Evolutionary conservation across 2,329 filamentous ascomycete species (phyloP), one percentile per base, ranked within the genome.

Genomic region (Talaromyces sp.): DNA sequence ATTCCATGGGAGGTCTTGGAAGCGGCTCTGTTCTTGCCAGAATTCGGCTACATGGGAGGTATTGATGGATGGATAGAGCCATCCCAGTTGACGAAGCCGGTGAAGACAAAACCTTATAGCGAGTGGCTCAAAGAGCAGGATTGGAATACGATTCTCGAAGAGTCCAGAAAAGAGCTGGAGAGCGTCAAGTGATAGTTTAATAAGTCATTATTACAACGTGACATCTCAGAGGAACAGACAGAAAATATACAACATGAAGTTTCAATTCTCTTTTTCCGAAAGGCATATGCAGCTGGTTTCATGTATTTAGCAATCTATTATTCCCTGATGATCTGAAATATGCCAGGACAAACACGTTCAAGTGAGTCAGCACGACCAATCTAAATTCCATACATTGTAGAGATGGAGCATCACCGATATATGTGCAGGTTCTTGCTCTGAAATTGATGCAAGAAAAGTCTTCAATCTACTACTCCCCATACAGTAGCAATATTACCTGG

Each of bases 11-110:
- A 82, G 61, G 65, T 80, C 1, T 65, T 81, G 7, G 71, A 80
- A 21, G 75, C 70, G 0, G 66, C 72, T 6, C 68, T 65, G 77
- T 75, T 37, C 61, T 78, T 50, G 68, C 55, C 65, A 0, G 79
- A 82, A 61, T 79, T 72, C 63, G 75, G 75, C 1, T 83, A 79
- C 56, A 76, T 69, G 2, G 70, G 33, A n/a, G 46, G 46, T 6
- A 25, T 61, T 9, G 35, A 61, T 42, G 28, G 55, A 1, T 48
- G 16, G 16, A 75, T 81, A 28, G 70, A 75, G 23, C 79, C 81
- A 0, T 21, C 58, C 11, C 71, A 81, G 56, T 63, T 82, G 63
- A 79, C 63, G 46, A 39, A 37, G n/a, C n/a, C 16, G 6, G 42
- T 60, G 9, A 4, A 50, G 37, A 63, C 61, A 0, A 52, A 58